These are phyloP conservation scores for Hypoxylon sp. DNA, from an alignment of 2,329 filamentous ascomycete genomes.

Conservation along the genomic window DNA sequence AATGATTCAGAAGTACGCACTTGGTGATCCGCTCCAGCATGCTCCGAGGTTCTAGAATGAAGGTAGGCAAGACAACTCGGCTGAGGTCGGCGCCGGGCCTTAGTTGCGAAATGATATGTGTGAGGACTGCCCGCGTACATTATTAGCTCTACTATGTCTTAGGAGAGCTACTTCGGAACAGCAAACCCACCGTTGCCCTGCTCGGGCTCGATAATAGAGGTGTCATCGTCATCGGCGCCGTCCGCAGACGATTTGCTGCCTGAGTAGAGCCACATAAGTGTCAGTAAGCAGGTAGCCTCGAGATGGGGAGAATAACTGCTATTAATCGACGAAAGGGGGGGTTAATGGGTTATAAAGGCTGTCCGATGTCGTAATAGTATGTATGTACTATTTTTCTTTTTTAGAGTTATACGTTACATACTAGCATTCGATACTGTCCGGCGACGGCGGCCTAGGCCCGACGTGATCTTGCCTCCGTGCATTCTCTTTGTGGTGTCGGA, in stretches of 20 bases:
- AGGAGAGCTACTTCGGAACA: neutral
- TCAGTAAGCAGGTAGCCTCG: conserved; percentile 29
- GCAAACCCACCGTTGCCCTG: conserved; percentile 87
- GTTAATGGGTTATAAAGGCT: neutral
- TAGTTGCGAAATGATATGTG: conserved; percentile 96
- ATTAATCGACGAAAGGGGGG: neutral
- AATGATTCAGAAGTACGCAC: conserved; percentile 65
- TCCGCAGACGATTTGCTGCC: conserved; percentile 65
- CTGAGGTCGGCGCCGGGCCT: conserved; percentile 95
- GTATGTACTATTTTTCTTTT: conserved; percentile 1
- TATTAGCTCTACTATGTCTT: conserved; percentile 34
- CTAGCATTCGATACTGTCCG: conserved; percentile 52
- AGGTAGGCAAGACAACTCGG: conserved; percentile 93
- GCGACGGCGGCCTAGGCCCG: conserved; percentile 49
- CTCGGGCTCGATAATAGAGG: conserved; percentile 87
- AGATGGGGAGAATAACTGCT: conserved; percentile 12
- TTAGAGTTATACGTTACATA: conserved; percentile 41
- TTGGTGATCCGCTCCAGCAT: conserved; percentile 99
- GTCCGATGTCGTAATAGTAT: neutral
- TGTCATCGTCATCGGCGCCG: conserved; percentile 77
- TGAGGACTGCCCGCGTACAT: conserved; percentile 76
- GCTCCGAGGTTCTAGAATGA: conserved; percentile 96
- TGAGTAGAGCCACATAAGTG: conserved; percentile 33
- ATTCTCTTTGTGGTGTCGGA: conserved; percentile 39
- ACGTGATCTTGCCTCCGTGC: conserved; percentile 50